phyloP scores from a whole-genome alignment of 2,329 filamentous ascomycete genomes.

The Aureobasidium leucospermi region DNA sequence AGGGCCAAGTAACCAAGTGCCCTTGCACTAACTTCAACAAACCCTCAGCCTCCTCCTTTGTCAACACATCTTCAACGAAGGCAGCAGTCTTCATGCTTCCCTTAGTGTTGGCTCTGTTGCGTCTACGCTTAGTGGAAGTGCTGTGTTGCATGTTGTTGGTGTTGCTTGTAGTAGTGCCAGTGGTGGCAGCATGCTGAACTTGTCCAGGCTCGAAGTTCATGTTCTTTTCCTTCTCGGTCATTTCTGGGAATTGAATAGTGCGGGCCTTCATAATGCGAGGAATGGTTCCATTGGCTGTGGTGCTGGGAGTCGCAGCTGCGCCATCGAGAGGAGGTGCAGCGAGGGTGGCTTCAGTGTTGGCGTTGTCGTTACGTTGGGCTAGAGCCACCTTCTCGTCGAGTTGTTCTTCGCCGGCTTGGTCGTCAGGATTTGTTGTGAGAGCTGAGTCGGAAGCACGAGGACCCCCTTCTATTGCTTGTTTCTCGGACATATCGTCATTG shows the following conservation, averaged over 20 bases:
- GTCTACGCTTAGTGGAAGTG: conserved; percentile 44
- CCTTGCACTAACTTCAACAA: conserved; percentile 78
- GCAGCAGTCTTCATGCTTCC: conserved; percentile 53
- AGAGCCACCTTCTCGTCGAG: conserved; percentile 21
- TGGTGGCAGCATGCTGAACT: conserved; percentile 18
- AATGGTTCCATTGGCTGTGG: not conserved
- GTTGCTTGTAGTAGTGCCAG: not conserved
- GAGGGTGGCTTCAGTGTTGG: conserved; percentile 17
- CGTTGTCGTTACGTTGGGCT: conserved; percentile 18
- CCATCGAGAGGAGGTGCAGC: not conserved
- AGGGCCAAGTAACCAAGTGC: conserved; percentile 83
- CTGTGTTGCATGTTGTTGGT: not conserved
- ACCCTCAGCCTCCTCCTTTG: conserved; percentile 69
- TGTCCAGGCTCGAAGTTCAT: conserved; percentile 14
- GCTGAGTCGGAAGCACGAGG: conserved; percentile 15
- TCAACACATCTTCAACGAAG: conserved; percentile 66
- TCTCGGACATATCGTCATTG: conserved; percentile 5
- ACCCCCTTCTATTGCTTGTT: conserved; percentile 14
- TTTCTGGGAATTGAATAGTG: conserved; percentile 27
- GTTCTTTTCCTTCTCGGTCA: conserved; percentile 14
- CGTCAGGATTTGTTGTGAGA: conserved; percentile 15
- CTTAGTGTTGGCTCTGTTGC: conserved; percentile 63
- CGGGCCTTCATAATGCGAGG: conserved; percentile 17
- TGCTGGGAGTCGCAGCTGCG: not conserved
- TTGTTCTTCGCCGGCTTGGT: conserved; percentile 7